Evolutionary conservation across 108 stramenopile genomes (phyloP).

Genomic region (Schizochytrium sp.): DNA sequence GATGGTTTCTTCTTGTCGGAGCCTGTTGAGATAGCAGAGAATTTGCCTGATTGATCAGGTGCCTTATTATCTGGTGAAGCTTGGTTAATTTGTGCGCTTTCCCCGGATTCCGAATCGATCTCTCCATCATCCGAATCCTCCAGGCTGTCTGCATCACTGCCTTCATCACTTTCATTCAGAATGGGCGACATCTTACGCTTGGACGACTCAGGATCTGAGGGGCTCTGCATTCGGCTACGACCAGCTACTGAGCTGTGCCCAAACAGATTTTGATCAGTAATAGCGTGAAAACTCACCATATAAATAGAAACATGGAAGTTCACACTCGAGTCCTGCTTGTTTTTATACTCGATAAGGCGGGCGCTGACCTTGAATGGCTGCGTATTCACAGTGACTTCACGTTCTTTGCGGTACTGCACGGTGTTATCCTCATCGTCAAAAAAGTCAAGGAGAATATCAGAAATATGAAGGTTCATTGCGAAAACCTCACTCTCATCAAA

Average conservation of each 20-base stretch:
- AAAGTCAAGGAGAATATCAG: conserved; percentile 21
- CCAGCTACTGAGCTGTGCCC: not conserved
- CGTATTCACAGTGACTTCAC: not conserved
- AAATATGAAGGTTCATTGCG: conserved; percentile 21
- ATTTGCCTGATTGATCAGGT: not conserved
- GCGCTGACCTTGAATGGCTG: conserved; percentile 36
- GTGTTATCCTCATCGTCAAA: conserved; percentile 31
- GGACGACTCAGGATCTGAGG: not conserved
- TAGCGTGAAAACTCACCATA: conserved; percentile 2
- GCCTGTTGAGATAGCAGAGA: not conserved
- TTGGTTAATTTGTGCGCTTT: not conserved
- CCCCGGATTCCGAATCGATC: not conserved
- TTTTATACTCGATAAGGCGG: conserved; percentile 18
- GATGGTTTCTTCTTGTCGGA: not conserved
- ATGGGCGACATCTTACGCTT: not conserved
- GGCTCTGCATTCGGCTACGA: not conserved
- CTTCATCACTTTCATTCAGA: not conserved
- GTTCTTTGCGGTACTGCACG: conserved; percentile 29
- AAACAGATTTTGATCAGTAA: conserved; percentile 5
- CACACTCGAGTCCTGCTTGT: conserved; percentile 36
- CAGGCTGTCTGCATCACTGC: not conserved
- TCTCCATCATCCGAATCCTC: not conserved
- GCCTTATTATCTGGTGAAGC: not conserved
- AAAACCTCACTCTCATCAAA: conserved; percentile 52
- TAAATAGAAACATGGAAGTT: conserved; percentile 13